Conservation (phyloP, 1,139 yeast species). For the Lodderomyces orthopsilosis region DNA sequence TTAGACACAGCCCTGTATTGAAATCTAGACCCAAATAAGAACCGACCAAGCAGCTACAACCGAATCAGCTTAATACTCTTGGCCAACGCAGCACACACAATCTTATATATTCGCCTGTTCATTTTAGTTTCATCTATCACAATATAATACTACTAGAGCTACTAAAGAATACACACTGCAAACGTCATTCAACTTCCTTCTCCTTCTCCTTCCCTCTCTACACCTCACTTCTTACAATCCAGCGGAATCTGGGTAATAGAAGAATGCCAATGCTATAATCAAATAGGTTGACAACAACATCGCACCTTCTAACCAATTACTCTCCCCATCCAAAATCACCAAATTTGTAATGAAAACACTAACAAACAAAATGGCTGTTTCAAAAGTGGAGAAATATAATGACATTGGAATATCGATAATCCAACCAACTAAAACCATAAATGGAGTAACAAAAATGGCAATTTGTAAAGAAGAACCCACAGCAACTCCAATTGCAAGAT, state of each 20-base stretch:
- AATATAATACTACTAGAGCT: neutral
- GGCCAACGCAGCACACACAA: too few relatives aligned
- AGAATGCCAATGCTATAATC: slow-evolving; percentile 86
- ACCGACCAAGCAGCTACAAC: too few relatives aligned
- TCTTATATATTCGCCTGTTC: too few relatives aligned
- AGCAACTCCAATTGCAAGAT: slow-evolving; percentile 94
- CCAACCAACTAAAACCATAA: slow-evolving; percentile 94
- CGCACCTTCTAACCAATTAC: slow-evolving; percentile 96
- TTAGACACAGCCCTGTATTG: neutral
- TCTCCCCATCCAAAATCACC: slow-evolving; percentile 87
- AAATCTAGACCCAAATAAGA: neutral
- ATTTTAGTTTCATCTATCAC: neutral
- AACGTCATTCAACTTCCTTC: too few relatives aligned
- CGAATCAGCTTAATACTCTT: too few relatives aligned
- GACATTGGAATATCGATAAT: slow-evolving; percentile 87
- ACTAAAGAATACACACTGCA: neutral
- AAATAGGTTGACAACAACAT: slow-evolving; percentile 85
- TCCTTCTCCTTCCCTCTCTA: neutral
- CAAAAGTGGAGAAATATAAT: slow-evolving; percentile 86
- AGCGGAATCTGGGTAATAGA: slow-evolving; percentile 64
- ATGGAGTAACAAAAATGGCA: slow-evolving; percentile 91
- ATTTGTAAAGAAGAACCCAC: slow-evolving; percentile 96
- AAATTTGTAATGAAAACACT: slow-evolving; percentile 86
- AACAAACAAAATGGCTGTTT: slow-evolving; percentile 85
- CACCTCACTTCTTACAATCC: slow-evolving; percentile 1